Evolutionary conservation across 192 early-diverging fungal species (phyloP), one percentile per base, ranked within the genome.

Genomic region (Rhizophagus sp.): DNA sequence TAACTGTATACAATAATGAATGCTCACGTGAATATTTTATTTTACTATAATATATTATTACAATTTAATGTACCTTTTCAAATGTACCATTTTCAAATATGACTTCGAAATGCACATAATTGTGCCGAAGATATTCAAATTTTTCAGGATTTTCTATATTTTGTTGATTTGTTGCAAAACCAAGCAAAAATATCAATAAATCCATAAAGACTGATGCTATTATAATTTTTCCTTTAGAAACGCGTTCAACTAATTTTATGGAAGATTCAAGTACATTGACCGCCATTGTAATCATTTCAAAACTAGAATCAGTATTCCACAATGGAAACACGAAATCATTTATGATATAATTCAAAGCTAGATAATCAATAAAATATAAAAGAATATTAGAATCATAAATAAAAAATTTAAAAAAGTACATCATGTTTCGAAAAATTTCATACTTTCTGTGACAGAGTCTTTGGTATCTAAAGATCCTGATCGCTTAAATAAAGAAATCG

Each of bases 401-500:
- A 30, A 50, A 49, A 3, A 25, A 67, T 44, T 39, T 41, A 30
- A 2, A 27, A 17, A 19, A 8, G 33, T 1, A 30, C 30, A 30
- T 30, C 4, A n/a, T n/a, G 24, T 57, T 17, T 9, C 25, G 25
- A 50, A 73, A 39, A 30, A 33, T 52, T 73, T 27, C 41, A 13
- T 57, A 52, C 82, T 69, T n/a, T 81, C 77, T 11, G 27, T 64
- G 27, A 82, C 80, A 2, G 82, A 34, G 8, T 86, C 85, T 70
- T 80, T 76, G 82, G 30, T 24, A 44, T 15, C 70, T 17, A 15
- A 30, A 22, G 15, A 72, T 70, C 30, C 76, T 75, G 15, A 72
- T 62, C 27, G 67, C 74, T 52, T 82, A 79, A 63, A 81, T 1
- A 88, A 36, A 41, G 47, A 71, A 6, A 88, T 67, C 19, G 87